phyloP scores from a whole-genome alignment of 192 early-diverging fungal species.

The Spinellus fusiger region DNA sequence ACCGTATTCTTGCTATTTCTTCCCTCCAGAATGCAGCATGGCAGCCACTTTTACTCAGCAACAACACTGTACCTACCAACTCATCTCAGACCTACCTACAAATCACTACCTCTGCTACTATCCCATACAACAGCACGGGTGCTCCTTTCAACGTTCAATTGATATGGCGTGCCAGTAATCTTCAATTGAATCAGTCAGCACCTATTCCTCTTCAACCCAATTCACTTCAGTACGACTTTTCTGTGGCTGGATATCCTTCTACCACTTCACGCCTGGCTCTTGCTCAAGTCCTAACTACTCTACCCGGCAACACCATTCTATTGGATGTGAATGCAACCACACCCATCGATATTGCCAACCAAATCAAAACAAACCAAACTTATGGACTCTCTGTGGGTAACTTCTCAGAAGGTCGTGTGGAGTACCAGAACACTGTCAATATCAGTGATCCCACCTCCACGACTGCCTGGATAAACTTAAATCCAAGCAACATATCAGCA shows the following conservation, averaged over 20 bases:
- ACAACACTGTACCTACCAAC: conserved; percentile 19
- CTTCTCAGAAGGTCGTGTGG: conserved; percentile 31
- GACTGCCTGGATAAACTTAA: conserved; percentile 1
- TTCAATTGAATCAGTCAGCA: conserved; percentile 28
- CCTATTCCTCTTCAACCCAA: conserved; percentile 24
- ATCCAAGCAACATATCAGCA: background rate
- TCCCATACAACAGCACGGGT: conserved; percentile 7
- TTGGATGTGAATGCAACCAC: conserved; percentile 30
- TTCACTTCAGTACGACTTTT: conserved; percentile 30
- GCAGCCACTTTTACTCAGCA: conserved; percentile 14
- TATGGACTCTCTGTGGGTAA: conserved; percentile 28
- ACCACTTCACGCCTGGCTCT: conserved; percentile 12
- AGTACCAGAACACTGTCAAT: conserved; percentile 18
- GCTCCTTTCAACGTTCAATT: conserved; percentile 9
- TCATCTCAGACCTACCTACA: conserved; percentile 10
- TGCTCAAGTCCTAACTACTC: conserved; percentile 13
- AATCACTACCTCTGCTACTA: conserved; percentile 13
- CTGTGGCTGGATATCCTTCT: conserved; percentile 7
- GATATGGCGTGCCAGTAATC: conserved; percentile 11
- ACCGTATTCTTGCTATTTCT: conserved; percentile 13
- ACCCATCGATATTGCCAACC: conserved; percentile 13
- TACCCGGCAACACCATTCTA: background rate
- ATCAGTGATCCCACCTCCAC: conserved; percentile 9
- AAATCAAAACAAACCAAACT: conserved; percentile 27
- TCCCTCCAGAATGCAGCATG: conserved; percentile 19